phyloP scores from a whole-genome alignment of 257 asterid species.

The Nicotiana noctiflora region DNA sequence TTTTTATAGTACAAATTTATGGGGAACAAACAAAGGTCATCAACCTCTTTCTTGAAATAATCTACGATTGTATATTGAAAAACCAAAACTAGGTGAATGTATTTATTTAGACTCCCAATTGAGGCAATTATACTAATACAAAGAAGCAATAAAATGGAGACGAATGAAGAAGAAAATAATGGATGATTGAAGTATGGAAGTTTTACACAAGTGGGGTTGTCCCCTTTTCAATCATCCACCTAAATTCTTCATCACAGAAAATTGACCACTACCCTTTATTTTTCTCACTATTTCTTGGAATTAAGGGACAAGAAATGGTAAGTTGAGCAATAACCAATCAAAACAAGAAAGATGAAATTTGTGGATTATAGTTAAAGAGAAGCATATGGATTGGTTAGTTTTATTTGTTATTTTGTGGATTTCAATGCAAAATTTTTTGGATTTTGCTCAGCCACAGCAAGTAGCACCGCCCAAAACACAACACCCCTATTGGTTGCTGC shows the following conservation, averaged over 20 bases:
- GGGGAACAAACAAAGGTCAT: neutral
- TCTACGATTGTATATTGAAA: neutral
- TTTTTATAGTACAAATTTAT: neutral
- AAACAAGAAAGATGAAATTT: neutral
- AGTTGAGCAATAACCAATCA: neutral
- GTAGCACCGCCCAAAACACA: neutral
- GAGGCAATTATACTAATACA: neutral
- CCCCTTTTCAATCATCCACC: conserved; percentile 1
- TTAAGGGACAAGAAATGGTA: neutral
- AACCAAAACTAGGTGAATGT: neutral
- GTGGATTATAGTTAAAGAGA: neutral
- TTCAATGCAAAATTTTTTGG: neutral
- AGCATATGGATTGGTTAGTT: conserved; percentile 2
- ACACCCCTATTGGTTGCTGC: neutral
- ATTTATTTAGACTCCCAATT: neutral
- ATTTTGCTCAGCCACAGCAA: neutral
- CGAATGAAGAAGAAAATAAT: neutral
- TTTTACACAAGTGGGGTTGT: neutral
- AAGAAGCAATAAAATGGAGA: neutral
- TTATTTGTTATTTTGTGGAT: neutral
- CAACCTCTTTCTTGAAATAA: neutral
- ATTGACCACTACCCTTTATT: neutral
- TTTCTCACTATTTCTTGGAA: neutral
- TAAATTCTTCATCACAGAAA: neutral
- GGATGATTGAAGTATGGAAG: neutral